Evolutionary conservation across 1,284 basidiomycete species (phyloP).

Genomic region (Erythrobasidium hasegawianum): DNA sequence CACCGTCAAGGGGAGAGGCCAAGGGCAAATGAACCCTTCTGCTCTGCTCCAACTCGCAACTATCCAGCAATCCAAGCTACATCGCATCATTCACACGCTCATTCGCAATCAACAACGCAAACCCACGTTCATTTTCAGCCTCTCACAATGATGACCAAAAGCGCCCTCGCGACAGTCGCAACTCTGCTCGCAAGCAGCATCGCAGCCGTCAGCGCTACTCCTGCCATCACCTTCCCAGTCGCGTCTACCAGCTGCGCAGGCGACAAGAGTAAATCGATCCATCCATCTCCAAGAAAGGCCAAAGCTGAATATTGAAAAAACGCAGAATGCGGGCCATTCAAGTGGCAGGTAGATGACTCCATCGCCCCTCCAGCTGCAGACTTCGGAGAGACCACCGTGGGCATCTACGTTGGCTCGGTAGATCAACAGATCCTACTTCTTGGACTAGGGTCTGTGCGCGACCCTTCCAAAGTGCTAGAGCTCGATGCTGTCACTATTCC

Average conservation of each 20-base stretch:
- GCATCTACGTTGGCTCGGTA: slow-evolving; percentile 58
- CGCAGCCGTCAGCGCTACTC: slow-evolving; percentile 15
- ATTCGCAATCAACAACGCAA: neutral
- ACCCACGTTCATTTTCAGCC: slow-evolving; percentile 7
- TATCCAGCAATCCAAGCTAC: too few species aligned
- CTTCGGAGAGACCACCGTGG: slow-evolving; percentile 62
- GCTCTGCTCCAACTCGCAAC: slow-evolving; percentile 1
- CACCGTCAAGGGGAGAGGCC: neutral
- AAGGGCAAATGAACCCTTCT: neutral
- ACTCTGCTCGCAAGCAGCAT: neutral
- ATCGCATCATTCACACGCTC: too few species aligned
- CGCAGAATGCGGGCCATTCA: slow-evolving; percentile 1
- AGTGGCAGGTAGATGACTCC: slow-evolving; percentile 55
- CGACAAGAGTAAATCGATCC: slow-evolving; percentile 53
- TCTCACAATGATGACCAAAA: neutral
- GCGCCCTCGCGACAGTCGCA: neutral
- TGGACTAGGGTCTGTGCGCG: slow-evolving; percentile 56
- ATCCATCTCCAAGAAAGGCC: neutral
- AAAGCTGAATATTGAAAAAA: slow-evolving; percentile 9
- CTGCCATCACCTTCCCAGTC: slow-evolving; percentile 58
- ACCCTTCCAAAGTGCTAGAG: slow-evolving; percentile 59
- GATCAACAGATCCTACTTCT: slow-evolving; percentile 64
- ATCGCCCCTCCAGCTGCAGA: slow-evolving; percentile 56
- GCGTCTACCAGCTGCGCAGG: slow-evolving; percentile 57
- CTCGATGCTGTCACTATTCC: slow-evolving; percentile 45